Base-by-base conservation (phyloP, 768 basidiomycete genomes). In the Panellus pusillus region DNA sequence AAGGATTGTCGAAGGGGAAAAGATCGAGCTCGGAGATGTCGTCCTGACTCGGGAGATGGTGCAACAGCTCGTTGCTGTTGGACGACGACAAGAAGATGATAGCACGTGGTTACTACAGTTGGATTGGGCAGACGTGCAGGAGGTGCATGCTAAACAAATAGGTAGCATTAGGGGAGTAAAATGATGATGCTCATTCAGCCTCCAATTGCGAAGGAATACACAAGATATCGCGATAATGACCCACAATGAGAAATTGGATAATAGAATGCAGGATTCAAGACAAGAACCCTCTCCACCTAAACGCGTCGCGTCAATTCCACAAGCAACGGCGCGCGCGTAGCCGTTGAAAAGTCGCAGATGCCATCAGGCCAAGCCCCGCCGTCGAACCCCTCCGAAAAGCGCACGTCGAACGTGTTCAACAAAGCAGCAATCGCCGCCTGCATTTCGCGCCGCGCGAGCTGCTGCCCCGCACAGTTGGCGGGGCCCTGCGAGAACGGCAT, bases 401-500 rank as follows among this genome's bases (percentile, higher is more conserved):
- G 47, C 40, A 79, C 59, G 13, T 74, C 70, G 57, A 76, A 77
- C 29, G 58, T 64, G n/a, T 68, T 68, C 48, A 79, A 57, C 50
- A 78, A 41, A 36, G 69, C 40, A 35, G 70, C 71, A 8, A 74
- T 54, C 17, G 74, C 58, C 67, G 72, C 70, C 7, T 74, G 63
- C 66, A 77, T 68, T 59, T 77, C 72, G 62, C 68, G 66, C 60
- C 66, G 60, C 24, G 77, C 78, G 19, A 79, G 65, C 36, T 69
- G 72, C 61, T 74, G 76, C 3, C 78, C 78, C 0, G 69, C 73
- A 42, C 78, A 79, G 36, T 65, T 74, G 12, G 69, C 61, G 19
- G 77, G 73, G 2, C 78, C 78, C 15, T 64, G 54, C 4, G 76
- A 77, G 60, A 77, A 77, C 0, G 78, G 74, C 28, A 74, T 66